These are phyloP conservation scores for Schwanniomyces vanrijiae DNA, from an alignment of 805 yeast species.

Conservation along the genomic window DNA sequence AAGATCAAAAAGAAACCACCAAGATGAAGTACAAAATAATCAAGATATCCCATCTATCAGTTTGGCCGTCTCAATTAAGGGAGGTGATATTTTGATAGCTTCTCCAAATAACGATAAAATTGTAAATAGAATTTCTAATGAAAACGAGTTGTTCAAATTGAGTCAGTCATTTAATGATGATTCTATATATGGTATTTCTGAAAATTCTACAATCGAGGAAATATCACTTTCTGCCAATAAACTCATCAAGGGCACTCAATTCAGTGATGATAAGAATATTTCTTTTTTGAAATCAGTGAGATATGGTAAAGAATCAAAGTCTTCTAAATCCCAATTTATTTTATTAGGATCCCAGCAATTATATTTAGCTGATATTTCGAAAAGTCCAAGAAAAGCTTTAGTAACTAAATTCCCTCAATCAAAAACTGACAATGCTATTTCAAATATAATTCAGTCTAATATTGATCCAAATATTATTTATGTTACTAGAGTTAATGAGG, in stretches of 20 bases:
- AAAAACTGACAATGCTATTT: slow-evolving; percentile 30
- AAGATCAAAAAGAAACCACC: slow-evolving; percentile 23
- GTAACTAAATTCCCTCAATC: slow-evolving; percentile 31
- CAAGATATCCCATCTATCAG: slow-evolving; percentile 7
- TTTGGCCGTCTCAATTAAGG: slow-evolving; percentile 31
- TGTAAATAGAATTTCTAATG: slow-evolving; percentile 35
- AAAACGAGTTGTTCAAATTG: slow-evolving; percentile 16
- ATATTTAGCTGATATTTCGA: slow-evolving; percentile 26
- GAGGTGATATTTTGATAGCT: slow-evolving; percentile 42
- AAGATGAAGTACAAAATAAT: slow-evolving; percentile 3
- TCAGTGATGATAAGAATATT: slow-evolving; percentile 21
- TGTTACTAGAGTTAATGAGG: slow-evolving; percentile 27
- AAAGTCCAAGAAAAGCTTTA: slow-evolving; percentile 19
- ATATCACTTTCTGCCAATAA: slow-evolving; percentile 28
- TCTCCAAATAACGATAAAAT: slow-evolving; percentile 44
- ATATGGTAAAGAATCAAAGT: slow-evolving; percentile 10
- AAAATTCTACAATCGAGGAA: slow-evolving; percentile 13
- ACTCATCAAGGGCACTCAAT: slow-evolving; percentile 15
- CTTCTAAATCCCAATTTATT: slow-evolving; percentile 11
- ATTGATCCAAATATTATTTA: slow-evolving; percentile 30
- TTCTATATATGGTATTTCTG: slow-evolving; percentile 24
- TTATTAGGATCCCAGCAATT: slow-evolving; percentile 28
- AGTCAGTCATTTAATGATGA: slow-evolving; percentile 11
- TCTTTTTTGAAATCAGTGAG: slow-evolving; percentile 17
- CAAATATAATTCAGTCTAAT: slow-evolving; percentile 32